These are phyloP conservation scores for Anthracocystis walkeri DNA, from an alignment of 1,284 basidiomycete genomes.

Conservation along the genomic window DNA sequence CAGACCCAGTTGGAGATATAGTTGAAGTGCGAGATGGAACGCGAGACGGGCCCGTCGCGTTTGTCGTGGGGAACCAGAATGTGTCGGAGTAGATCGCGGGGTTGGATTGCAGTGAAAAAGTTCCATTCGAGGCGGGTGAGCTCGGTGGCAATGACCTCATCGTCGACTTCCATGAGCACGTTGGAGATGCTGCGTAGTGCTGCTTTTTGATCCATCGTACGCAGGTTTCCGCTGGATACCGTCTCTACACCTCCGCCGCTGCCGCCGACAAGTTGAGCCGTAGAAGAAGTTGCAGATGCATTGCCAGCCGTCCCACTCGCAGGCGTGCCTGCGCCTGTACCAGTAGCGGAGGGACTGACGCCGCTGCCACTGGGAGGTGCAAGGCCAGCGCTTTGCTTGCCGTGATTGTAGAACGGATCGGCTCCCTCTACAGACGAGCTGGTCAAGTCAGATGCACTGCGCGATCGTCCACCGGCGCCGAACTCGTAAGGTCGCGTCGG, in stretches of 20 bases:
- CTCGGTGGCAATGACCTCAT: conserved; percentile 58
- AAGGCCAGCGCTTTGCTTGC: conserved; percentile 5
- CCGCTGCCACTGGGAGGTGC: conserved; percentile 5
- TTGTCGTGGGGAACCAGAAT: conserved; percentile 55
- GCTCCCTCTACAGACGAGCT: conserved; percentile 33
- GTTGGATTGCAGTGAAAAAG: conserved; percentile 59
- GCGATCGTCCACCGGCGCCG: conserved; percentile 20
- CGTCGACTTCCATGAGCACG: conserved; percentile 55
- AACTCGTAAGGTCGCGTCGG: conserved; percentile 18
- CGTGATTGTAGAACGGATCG: conserved; percentile 11
- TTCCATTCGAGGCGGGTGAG: conserved; percentile 61
- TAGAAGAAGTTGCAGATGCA: conserved; percentile 16
- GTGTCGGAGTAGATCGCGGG: conserved; percentile 61
- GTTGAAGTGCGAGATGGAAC: conserved; percentile 64
- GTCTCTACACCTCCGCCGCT: conserved; percentile 9
- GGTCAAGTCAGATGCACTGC: conserved; percentile 48
- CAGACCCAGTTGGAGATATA: conserved; percentile 65
- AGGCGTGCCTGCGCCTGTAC: background rate
- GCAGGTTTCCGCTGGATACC: background rate
- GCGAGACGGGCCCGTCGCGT: conserved; percentile 57
- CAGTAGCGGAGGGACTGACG: conserved; percentile 13
- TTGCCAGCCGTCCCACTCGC: conserved; percentile 4
- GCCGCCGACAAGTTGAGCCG: conserved; percentile 9
- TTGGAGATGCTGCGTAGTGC: conserved; percentile 56
- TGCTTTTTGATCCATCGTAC: conserved; percentile 44